Evolutionary conservation across 192 early-diverging fungal species (phyloP).

Genomic region (Coemansia sp.): DNA sequence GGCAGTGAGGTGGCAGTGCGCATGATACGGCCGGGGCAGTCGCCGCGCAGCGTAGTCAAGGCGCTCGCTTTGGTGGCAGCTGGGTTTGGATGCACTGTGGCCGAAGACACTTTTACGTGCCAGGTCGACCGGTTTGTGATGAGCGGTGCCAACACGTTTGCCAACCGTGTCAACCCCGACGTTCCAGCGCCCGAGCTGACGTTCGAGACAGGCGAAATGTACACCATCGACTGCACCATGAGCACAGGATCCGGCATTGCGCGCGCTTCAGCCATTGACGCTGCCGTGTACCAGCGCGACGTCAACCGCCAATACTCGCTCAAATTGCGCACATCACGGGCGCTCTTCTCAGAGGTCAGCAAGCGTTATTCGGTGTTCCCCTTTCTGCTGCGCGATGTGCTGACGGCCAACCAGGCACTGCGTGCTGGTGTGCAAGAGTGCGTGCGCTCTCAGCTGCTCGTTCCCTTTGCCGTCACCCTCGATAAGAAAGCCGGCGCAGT

Average conservation of each 20-base stretch:
- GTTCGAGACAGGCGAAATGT: conserved; percentile 69
- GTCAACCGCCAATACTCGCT: conserved; percentile 70
- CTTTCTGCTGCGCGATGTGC: conserved; percentile 59
- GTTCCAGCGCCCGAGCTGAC: conserved; percentile 61
- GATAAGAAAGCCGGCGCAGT: conserved; percentile 52
- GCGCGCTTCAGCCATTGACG: conserved; percentile 52
- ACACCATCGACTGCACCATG: conserved; percentile 68
- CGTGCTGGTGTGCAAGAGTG: conserved; percentile 70
- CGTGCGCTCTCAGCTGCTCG: conserved; percentile 61
- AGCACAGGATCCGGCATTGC: conserved; percentile 62
- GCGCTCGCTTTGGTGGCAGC: conserved; percentile 56
- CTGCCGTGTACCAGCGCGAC: conserved; percentile 69
- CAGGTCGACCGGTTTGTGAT: conserved; percentile 75
- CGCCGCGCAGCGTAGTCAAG: conserved; percentile 56
- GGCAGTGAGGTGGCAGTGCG: conserved; percentile 78
- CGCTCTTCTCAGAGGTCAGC: conserved; percentile 62
- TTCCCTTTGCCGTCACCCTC: conserved; percentile 60
- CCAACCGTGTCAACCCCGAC: conserved; percentile 59
- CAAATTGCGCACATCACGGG: conserved; percentile 60
- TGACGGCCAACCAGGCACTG: conserved; percentile 23
- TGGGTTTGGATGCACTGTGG: conserved; percentile 66
- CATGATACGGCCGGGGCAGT: conserved; percentile 72
- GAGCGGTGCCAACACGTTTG: conserved; percentile 60
- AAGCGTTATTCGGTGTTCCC: conserved; percentile 70
- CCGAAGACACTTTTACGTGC: conserved; percentile 63